phyloP scores from a whole-genome alignment of 2,329 filamentous ascomycete species.

The Aureobasidium sp. region DNA sequence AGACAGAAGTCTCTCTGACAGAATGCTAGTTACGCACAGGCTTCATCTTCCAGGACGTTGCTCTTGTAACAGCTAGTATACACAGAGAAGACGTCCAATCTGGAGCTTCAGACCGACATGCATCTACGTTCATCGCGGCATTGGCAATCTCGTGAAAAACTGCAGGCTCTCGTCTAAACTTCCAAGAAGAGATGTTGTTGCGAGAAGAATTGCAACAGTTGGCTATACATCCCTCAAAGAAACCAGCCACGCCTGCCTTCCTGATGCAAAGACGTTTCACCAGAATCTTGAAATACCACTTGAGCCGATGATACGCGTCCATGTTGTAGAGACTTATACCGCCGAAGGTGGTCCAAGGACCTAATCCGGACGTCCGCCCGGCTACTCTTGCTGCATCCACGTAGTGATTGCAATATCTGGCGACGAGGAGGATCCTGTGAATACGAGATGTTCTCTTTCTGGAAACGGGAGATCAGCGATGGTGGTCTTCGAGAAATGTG shows the following conservation, averaged over 20 bases:
- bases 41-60: no score
- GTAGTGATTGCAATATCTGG: background rate
- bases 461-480: slow-evolving; percentile 13
- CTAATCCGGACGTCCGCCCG: background rate
- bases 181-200: background rate
- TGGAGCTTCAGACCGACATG: background rate
- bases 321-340: background rate
- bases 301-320: background rate
- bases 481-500: background rate
- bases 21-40: no score
- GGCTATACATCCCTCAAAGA: background rate
- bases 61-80: background rate
- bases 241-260: background rate
- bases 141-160: background rate
- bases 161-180: background rate
- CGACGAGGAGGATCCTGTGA: background rate
- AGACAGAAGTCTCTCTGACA: no score
- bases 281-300: background rate
- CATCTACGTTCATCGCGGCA: background rate
- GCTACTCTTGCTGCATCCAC: background rate
- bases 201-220: background rate
- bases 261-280: background rate
- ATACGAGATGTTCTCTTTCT: slow-evolving; percentile 1
- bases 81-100: background rate
- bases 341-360: background rate